Evolutionary conservation across 2,329 filamentous ascomycete species (phyloP).

Genomic region (Ceratocystis variospora): DNA sequence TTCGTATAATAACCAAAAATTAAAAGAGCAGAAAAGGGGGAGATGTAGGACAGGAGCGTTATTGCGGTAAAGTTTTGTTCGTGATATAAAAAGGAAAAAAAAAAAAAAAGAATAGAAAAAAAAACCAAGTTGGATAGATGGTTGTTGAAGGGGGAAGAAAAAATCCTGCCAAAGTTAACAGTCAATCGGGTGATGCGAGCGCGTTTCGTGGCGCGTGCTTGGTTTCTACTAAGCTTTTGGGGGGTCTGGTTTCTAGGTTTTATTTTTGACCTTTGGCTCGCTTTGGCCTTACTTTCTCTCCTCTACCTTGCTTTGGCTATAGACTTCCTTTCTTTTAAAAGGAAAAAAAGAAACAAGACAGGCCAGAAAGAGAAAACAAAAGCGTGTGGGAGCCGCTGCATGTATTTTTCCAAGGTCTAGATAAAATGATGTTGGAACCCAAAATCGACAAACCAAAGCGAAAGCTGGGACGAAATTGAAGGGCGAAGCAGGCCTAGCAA

Average conservation of each 20-base stretch:
- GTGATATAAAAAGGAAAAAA: conserved; percentile 1
- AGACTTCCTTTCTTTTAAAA: too few species aligned
- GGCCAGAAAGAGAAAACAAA: too few species aligned
- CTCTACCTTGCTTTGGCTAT: too few species aligned
- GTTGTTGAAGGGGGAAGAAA: conserved; percentile 4
- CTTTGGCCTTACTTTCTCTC: too few species aligned
- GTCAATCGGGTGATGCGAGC: conserved; percentile 10
- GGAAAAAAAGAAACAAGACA: too few species aligned
- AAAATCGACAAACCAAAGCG: neutral
- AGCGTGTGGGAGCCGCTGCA: too few species aligned
- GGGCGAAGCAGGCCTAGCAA: too few species aligned
- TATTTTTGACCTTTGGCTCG: too few species aligned
- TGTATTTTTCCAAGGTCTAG: too few species aligned
- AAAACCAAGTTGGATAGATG: neutral
- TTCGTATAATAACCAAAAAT: conserved; percentile 4
- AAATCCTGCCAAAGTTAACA: conserved; percentile 5
- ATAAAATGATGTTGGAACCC: too few species aligned
- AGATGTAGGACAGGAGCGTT: neutral
- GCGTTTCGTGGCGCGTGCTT: conserved; percentile 9
- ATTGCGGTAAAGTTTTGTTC: neutral
- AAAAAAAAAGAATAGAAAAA: conserved; percentile 1
- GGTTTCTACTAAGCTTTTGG: neutral
- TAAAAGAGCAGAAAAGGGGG: neutral
- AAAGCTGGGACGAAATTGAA: neutral
- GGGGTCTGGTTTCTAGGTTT: neutral